Evolutionary conservation across 768 basidiomycete species (phyloP).

Genomic region (Rhodotorula paludigena): DNA sequence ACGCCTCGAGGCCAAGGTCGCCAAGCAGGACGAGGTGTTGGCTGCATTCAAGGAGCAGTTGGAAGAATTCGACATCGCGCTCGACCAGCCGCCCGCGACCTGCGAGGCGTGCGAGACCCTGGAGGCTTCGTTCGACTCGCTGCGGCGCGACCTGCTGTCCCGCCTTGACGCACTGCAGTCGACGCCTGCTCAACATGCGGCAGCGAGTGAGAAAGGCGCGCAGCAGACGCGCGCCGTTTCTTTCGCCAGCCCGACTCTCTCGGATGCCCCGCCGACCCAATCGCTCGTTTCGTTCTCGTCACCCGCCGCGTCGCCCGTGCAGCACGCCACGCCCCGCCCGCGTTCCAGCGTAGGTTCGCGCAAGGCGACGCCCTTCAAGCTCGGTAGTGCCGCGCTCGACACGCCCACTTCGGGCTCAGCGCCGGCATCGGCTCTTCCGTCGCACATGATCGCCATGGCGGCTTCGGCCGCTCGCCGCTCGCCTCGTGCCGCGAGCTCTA

Average conservation of each 20-base stretch:
- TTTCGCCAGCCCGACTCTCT: background rate
- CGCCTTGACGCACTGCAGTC: background rate
- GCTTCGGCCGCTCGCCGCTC: slow-evolving; percentile 2
- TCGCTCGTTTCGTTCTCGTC: slow-evolving; percentile 9
- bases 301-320: slow-evolving; percentile 4
- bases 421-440: slow-evolving; percentile 3
- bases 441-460: slow-evolving; percentile 4
- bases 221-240: background rate
- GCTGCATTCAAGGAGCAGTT: background rate
- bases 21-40: background rate
- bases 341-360: background rate
- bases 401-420: background rate
- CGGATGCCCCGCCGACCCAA: slow-evolving; percentile 7
- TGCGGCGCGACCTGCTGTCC: background rate
- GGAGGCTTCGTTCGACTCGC: background rate
- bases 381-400: background rate
- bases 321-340: background rate
- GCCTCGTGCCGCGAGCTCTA: background rate
- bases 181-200: background rate
- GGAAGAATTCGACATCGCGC: background rate
- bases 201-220: background rate
- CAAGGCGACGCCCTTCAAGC: slow-evolving; percentile 5
- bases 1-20: background rate
- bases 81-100: too few species aligned
- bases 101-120: background rate